These are phyloP conservation scores for Cucurbitaria berberidis DNA, from an alignment of 2,329 filamentous ascomycete genomes.

Conservation along the genomic window DNA sequence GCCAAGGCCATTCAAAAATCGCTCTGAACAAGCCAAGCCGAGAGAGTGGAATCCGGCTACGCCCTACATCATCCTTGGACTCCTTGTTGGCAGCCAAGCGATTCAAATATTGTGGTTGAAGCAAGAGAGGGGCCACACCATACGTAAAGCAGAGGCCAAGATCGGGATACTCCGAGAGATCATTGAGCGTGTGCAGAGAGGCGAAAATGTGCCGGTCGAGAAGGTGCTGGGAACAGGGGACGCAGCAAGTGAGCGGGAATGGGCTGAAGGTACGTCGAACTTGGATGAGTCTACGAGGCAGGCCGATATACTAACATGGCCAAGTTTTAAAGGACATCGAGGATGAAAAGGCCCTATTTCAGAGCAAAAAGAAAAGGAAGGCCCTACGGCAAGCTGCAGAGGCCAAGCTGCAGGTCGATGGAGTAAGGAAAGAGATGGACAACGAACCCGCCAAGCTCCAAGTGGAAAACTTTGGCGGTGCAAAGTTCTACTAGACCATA, in stretches of 20 bases:
- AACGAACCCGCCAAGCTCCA: slow-evolving; percentile 21
- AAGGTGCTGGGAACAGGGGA: slow-evolving; percentile 80
- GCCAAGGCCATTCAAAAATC: slow-evolving; percentile 37
- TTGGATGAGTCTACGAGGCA: not conserved
- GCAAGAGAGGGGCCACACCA: slow-evolving; percentile 74
- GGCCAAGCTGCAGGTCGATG: slow-evolving; percentile 1
- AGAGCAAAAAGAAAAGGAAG: slow-evolving; percentile 48
- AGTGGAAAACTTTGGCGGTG: slow-evolving; percentile 40
- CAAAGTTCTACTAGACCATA: slow-evolving; percentile 38
- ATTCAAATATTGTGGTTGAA: slow-evolving; percentile 88
- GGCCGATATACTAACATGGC: slow-evolving; percentile 16
- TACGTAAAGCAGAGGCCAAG: slow-evolving; percentile 77
- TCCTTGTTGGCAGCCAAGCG: slow-evolving; percentile 91
- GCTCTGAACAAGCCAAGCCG: slow-evolving; percentile 15
- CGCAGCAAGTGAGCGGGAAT: slow-evolving; percentile 75
- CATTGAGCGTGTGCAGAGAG: slow-evolving; percentile 56
- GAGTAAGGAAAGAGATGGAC: slow-evolving; percentile 42
- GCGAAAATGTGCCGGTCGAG: slow-evolving; percentile 71
- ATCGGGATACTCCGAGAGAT: slow-evolving; percentile 78
- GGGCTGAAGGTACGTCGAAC: slow-evolving; percentile 75
- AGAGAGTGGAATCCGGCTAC: slow-evolving; percentile 64
- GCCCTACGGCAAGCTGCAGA: slow-evolving; percentile 27
- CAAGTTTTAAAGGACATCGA: slow-evolving; percentile 71
- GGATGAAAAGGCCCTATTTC: slow-evolving; percentile 63
- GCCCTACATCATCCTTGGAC: slow-evolving; percentile 68